Evolutionary conservation across 441 rosid genomes (phyloP), one percentile per base, ranked within the genome.

Genomic region (Omphalea diandra): DNA sequence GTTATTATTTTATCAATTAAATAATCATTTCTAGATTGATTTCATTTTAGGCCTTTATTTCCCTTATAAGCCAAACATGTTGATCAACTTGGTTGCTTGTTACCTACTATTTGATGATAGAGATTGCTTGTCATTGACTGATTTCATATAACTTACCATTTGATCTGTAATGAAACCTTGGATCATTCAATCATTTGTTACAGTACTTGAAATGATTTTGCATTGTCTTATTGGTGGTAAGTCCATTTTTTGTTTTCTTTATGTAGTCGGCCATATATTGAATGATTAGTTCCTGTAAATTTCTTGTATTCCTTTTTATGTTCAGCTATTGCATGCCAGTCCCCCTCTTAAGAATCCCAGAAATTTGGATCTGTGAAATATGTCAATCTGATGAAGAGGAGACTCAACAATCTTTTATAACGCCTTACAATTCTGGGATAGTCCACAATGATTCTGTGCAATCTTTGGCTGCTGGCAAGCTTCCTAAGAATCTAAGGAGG

Each of bases 241-340:
- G 4, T 20, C 27, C 27, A 12, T 60, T 8, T 22, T 17, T 36
- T 60, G 2, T 14, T 60, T 24, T 24, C 3, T 40, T 40, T 62
- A 3, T 60, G 33, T 24, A 41, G 50, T 22, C 9, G n/a, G 8
- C 20, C 32, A 12, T 41, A 40, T 20, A 15, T 62, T 24, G 26
- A 18, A 32, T 32, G 33, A 18, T 33, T n/a, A 32, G 63, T n/a
- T 17, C 12, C 29, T 58, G 36, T 44, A 17, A 20, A 26, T 1
- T 70, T n/a, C 49, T 50, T n/a, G 17, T 7, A 12, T 18, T 50
- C 35, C 50, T 50, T 11, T 12, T 50, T 5, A 26, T 62, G 27
- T 62, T 24, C 67, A 70, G 74, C 68, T 70, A 70, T 70, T 70
- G 74, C 68, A 61, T 70, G 74, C 66, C n/a, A 62, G 38, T 27